Evolutionary conservation across 176 grass and related monocot species (phyloP).

Genomic region (Cymbopogon citratus): DNA sequence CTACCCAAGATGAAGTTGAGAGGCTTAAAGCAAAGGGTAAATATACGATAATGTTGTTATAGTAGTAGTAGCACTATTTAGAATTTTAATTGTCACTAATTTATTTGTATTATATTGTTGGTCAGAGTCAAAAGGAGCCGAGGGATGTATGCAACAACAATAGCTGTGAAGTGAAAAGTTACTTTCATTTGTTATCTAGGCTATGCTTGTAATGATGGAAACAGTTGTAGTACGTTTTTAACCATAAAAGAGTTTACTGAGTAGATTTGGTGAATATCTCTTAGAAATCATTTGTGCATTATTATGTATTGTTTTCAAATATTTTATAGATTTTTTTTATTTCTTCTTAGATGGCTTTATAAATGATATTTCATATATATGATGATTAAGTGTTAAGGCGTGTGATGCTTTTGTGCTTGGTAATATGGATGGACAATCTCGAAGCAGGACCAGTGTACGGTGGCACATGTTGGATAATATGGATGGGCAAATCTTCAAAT

Average conservation of each 20-base stretch:
- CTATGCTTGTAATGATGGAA: not conserved
- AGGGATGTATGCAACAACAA: not conserved
- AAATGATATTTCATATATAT: not conserved
- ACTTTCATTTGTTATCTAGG: not conserved
- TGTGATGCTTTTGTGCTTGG: not conserved
- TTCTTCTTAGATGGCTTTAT: not conserved
- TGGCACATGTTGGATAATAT: too few species aligned
- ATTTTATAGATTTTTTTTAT: not conserved
- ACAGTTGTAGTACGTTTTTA: not conserved
- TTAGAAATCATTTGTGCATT: not conserved
- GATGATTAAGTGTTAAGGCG: not conserved
- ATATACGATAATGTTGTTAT: not conserved
- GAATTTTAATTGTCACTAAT: not conserved
- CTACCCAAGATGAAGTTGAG: conserved; percentile 28
- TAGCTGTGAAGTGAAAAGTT: not conserved
- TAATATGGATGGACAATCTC: not conserved
- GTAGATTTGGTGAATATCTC: not conserved
- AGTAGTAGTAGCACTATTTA: not conserved
- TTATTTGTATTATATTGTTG: not conserved
- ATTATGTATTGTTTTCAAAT: not conserved
- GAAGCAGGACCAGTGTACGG: too few species aligned
- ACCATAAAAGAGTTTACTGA: not conserved
- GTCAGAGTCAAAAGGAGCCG: not conserved
- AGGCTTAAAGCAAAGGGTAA: conserved; percentile 46
- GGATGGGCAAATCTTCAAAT: not conserved